Percentiles rank a stretch among this genome's conserved stretches.
Evolutionary conservation across 495 filamentous ascomycete species (phyloP).

Genomic region (Polyplosphaeria fusca): DNA sequence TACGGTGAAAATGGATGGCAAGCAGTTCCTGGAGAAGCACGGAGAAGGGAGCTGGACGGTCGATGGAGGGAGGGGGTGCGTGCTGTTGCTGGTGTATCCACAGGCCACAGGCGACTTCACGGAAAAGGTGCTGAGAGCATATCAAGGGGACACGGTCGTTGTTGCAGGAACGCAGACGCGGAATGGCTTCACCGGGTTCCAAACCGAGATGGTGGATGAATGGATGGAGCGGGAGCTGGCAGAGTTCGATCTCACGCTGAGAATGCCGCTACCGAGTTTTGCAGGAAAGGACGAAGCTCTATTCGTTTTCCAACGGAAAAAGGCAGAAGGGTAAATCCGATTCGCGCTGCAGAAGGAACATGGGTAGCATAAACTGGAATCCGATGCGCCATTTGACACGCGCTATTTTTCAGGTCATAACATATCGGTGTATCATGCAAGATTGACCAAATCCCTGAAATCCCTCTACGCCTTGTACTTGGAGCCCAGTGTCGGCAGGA

Average conservation of each 20-base stretch:
- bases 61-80: constrained; percentile 36
- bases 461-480: too few species aligned
- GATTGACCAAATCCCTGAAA: too few species aligned
- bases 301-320: constrained; percentile 43
- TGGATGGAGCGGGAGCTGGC: constrained; percentile 50
- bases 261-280: constrained; percentile 44
- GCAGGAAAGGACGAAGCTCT: constrained; percentile 45
- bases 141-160: constrained; percentile 55
- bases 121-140: constrained; percentile 49
- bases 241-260: constrained; percentile 33
- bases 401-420: too few species aligned
- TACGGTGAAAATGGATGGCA: constrained; percentile 50
- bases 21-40: constrained; percentile 43
- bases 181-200: constrained; percentile 63
- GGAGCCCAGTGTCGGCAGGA: too few species aligned
- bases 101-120: constrained; percentile 57
- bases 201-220: constrained; percentile 51
- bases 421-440: too few species aligned
- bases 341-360: too few species aligned
- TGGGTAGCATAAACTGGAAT: too few species aligned
- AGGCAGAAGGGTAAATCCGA: not conserved
- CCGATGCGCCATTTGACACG: too few species aligned
- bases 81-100: constrained; percentile 62
- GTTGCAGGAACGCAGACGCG: constrained; percentile 63
- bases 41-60: constrained; percentile 16